Evolutionary conservation across 179 eudicot species (phyloP).

Genomic region (Spergularia azorica): DNA sequence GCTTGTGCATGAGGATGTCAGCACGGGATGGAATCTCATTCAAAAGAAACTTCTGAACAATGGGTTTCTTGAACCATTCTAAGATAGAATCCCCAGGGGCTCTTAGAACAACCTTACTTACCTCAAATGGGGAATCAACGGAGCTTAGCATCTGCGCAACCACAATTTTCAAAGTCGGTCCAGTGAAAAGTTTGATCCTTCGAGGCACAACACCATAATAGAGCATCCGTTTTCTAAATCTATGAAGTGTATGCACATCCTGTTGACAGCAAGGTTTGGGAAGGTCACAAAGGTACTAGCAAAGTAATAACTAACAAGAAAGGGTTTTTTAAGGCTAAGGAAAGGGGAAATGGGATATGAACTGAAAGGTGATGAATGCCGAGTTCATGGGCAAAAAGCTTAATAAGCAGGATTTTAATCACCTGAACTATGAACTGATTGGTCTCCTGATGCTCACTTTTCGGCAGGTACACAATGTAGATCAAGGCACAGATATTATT

Average conservation of each 20-base stretch:
- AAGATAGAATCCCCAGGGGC: slow-evolving; percentile 92
- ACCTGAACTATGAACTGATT: too few relatives aligned
- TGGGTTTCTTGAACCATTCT: slow-evolving; percentile 97
- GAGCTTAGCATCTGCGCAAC: slow-evolving; percentile 79
- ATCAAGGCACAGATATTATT: too few relatives aligned
- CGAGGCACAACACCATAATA: slow-evolving; percentile 97
- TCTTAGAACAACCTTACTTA: slow-evolving; percentile 93
- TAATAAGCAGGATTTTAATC: too few relatives aligned
- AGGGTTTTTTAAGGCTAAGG: too few relatives aligned
- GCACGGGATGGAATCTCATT: slow-evolving; percentile 91
- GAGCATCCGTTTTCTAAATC: slow-evolving; percentile 93
- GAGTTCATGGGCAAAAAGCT: too few relatives aligned
- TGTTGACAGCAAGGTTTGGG: too few relatives aligned
- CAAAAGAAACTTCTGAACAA: slow-evolving; percentile 88
- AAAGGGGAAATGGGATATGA: too few relatives aligned
- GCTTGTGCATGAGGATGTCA: slow-evolving; percentile 94
- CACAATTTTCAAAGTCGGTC: slow-evolving; percentile 90
- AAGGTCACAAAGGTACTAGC: too few relatives aligned
- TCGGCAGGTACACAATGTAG: too few relatives aligned
- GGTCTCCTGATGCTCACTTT: too few relatives aligned
- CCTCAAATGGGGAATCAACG: slow-evolving; percentile 92
- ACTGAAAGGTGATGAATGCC: too few relatives aligned
- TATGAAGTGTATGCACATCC: slow-evolving; percentile 83
- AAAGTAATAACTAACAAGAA: too few relatives aligned
- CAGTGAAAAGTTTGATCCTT: slow-evolving; percentile 88